phyloP scores from a whole-genome alignment of 164 flowering plant genomes.

The Stephania yunnanensis region DNA sequence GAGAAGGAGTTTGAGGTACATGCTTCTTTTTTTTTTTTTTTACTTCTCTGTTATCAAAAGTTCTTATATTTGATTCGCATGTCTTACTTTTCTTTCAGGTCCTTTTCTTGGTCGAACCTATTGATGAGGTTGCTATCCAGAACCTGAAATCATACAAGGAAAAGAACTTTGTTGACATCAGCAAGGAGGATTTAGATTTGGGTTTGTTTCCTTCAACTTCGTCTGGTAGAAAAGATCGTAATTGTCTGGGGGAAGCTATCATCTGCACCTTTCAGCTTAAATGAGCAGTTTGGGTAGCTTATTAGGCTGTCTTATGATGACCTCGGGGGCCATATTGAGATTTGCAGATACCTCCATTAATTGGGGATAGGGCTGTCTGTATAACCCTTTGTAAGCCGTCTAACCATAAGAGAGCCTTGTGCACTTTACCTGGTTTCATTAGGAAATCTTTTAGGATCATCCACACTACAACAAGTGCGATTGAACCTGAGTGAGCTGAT shows the following conservation, averaged over 20 bases:
- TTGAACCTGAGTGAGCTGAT: not conserved
- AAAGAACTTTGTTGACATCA: slow-evolving; percentile 86
- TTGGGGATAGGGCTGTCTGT: not conserved
- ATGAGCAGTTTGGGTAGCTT: not conserved
- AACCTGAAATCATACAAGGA: slow-evolving; percentile 87
- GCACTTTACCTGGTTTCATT: not conserved
- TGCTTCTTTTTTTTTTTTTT: slow-evolving; percentile 3
- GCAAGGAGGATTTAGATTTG: slow-evolving; percentile 92
- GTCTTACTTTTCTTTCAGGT: slow-evolving; percentile 38
- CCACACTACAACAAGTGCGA: not conserved
- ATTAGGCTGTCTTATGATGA: not conserved
- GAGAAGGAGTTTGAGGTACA: slow-evolving; percentile 78
- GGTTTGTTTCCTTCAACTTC: slow-evolving; percentile 35
- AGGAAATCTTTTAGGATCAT: not conserved
- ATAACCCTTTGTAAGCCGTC: not conserved
- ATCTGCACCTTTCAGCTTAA: not conserved
- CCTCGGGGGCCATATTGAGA: not conserved
- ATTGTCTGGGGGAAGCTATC: not conserved
- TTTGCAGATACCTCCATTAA: not conserved
- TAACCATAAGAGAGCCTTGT: not conserved
- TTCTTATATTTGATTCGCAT: not conserved
- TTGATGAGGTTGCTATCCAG: slow-evolving; percentile 88
- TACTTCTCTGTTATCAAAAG: not conserved
- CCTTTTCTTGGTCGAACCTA: slow-evolving; percentile 82
- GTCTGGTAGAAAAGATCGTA: not conserved